Percentiles rank a stretch among this genome's conserved stretches.
Conservation (phyloP, 2,329 filamentous ascomycete genomes). For the Neofusicoccum ribis region DNA sequence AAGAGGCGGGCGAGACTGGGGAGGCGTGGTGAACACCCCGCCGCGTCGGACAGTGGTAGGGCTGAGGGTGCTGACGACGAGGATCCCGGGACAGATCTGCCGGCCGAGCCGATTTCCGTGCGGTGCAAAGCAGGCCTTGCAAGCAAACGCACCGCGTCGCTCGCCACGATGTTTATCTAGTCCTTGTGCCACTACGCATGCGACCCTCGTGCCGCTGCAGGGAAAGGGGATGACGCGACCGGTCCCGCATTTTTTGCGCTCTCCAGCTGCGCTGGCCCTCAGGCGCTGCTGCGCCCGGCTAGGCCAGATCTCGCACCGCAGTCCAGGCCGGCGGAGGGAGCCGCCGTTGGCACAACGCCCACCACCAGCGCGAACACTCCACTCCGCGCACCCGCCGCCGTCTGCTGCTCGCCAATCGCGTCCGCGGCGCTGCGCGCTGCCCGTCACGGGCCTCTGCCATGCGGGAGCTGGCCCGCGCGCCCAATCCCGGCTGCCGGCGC, state of each 20-base stretch:
- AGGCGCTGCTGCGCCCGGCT: background rate
- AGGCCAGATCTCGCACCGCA: background rate
- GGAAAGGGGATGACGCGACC: slow-evolving; percentile 5
- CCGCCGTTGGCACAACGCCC: slow-evolving; percentile 8
- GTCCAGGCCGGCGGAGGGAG: background rate
- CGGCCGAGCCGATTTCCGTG: slow-evolving; percentile 15
- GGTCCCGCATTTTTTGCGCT: background rate
- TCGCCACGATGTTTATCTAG: background rate
- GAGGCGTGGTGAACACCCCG: slow-evolving; percentile 10
- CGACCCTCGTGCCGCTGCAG: background rate
- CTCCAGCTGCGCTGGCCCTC: background rate
- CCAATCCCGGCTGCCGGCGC: background rate
- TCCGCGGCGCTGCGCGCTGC: background rate
- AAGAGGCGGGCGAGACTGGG: background rate
- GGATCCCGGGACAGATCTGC: slow-evolving; percentile 16
- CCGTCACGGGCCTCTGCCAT: slow-evolving; percentile 1
- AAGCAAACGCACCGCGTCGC: background rate
- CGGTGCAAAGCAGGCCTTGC: background rate
- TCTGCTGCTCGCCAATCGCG: background rate
- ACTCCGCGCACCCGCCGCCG: background rate
- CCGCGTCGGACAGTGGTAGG: slow-evolving; percentile 2
- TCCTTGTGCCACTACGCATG: background rate
- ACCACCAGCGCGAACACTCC: background rate
- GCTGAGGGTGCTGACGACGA: slow-evolving; percentile 16
- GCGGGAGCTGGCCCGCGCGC: background rate